phyloP scores from a whole-genome alignment of 2,329 filamentous ascomycete genomes.

The Fusarium nelsonii region DNA sequence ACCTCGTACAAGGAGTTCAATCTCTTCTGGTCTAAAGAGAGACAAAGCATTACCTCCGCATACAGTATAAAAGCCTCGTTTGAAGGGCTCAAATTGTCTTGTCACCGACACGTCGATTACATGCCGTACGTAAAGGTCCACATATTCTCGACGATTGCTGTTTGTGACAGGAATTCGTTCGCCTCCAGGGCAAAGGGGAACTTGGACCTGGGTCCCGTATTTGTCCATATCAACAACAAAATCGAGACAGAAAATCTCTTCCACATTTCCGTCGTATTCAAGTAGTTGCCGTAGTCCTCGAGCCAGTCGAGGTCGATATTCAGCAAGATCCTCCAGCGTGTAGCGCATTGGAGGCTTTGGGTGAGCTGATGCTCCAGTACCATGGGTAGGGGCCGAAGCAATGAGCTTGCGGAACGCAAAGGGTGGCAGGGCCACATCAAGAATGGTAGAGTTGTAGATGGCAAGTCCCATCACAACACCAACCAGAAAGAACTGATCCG shows the following conservation, averaged over 20 bases:
- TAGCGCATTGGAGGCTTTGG: conserved; percentile 75
- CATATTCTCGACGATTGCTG: conserved; percentile 84
- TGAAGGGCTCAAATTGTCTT: conserved; percentile 93
- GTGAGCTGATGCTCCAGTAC: conserved; percentile 66
- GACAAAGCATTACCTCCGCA: conserved; percentile 89
- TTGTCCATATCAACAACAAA: conserved; percentile 83
- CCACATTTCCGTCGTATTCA: conserved; percentile 86
- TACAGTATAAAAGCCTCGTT: conserved; percentile 92
- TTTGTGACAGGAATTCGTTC: conserved; percentile 85
- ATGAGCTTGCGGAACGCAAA: conserved; percentile 92
- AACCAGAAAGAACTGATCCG: conserved; percentile 91
- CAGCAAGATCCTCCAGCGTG: conserved; percentile 83
- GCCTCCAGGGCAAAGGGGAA: conserved; percentile 80
- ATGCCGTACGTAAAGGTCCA: conserved; percentile 85
- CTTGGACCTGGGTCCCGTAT: conserved; percentile 75
- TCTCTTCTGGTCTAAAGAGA: conserved; percentile 90
- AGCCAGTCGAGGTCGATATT: conserved; percentile 82
- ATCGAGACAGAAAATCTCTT: conserved; percentile 82
- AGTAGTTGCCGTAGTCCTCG: conserved; percentile 80
- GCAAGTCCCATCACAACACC: conserved; percentile 89
- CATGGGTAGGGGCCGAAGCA: conserved; percentile 76
- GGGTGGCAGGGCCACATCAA: conserved; percentile 88
- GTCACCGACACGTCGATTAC: conserved; percentile 81
- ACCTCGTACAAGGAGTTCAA: conserved; percentile 86
- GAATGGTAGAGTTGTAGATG: conserved; percentile 94